Base-by-base conservation (phyloP, 23 red algal species). In the Gracilaria caudata region DNA sequence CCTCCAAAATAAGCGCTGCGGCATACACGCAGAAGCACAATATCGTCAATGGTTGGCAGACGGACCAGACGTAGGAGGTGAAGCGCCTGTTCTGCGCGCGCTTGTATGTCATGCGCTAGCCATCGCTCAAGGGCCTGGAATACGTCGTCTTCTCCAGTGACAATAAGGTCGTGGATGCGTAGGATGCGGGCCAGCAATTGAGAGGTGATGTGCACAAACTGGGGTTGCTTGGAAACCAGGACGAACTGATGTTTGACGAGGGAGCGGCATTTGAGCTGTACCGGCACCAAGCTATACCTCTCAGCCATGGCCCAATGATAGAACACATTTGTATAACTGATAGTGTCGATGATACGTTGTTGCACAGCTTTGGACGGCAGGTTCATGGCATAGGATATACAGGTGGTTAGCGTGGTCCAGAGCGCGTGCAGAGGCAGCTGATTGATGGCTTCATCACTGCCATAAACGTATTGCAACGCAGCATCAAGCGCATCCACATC, bases 51-150 rank as follows among this genome's bases (percentile, higher is more conserved):
- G 46, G 89, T 83, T 14, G 89, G 89, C 6, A 92, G 78, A 19
- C 89, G 89, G 1, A 92, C 89, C 17, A 92, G 65, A 23, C 78
- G 63, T 28, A 92, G 35, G 12, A 92, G 51, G 24, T 82, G 89
- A 10, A 89, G 59, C 13, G 89, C 89, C 3, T 81, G 78, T 23
- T 92, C 78, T 24, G 77, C 77, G 34, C 78, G 89, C 13, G 79
- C 13, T 14, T 77, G n/a, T 7, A 77, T 47, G 66, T 82, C 77
- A 35, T 72, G 30, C 2, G 64, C 60, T 7, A 83, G 54, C 89
- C 89, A 92, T 20, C 77, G 61, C 51, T 83, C 78, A 1, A 84
- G 66, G 34, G 89, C 89, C 8, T 82, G 39, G 71, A 92, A 84
- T 29, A 92, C 89, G 17, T 84, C 89, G 44, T 83, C 89, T 35